Conservation (phyloP, 371 early-diverging fungal genomes). For the Rhizopus delemar region DNA sequence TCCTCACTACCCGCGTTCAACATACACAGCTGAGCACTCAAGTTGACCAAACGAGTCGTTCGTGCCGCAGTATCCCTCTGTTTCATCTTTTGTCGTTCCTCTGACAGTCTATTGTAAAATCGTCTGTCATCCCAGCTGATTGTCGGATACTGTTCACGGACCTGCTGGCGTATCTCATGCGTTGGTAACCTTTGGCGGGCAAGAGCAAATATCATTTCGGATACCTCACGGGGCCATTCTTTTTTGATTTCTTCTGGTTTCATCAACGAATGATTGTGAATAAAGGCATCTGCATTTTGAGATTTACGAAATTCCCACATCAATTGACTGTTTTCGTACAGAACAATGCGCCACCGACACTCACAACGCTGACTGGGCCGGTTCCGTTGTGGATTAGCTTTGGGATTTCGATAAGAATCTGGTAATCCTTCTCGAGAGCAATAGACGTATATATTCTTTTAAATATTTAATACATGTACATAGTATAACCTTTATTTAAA, state of each 20-base stretch:
- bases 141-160: constrained; percentile 55
- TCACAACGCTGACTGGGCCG: constrained; percentile 63
- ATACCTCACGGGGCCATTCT: constrained; percentile 61
- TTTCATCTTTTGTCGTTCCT: constrained; percentile 63
- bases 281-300: constrained; percentile 57
- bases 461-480: not conserved
- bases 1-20: constrained; percentile 49
- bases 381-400: constrained; percentile 59
- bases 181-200: constrained; percentile 58
- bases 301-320: constrained; percentile 64
- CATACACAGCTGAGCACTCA: constrained; percentile 41
- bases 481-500: constrained; percentile 4
- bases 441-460: constrained; percentile 63
- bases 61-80: constrained; percentile 54
- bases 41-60: constrained; percentile 44
- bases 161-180: constrained; percentile 56
- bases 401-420: constrained; percentile 60
- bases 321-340: constrained; percentile 53
- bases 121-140: constrained; percentile 66
- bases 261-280: constrained; percentile 60
- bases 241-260: constrained; percentile 64
- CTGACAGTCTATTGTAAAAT: constrained; percentile 64
- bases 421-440: constrained; percentile 69
- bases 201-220: constrained; percentile 56
- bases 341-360: constrained; percentile 65